Evolutionary conservation across 768 basidiomycete species (phyloP), one percentile per base, ranked within the genome.

Genomic region (Agaricus bisporus): DNA sequence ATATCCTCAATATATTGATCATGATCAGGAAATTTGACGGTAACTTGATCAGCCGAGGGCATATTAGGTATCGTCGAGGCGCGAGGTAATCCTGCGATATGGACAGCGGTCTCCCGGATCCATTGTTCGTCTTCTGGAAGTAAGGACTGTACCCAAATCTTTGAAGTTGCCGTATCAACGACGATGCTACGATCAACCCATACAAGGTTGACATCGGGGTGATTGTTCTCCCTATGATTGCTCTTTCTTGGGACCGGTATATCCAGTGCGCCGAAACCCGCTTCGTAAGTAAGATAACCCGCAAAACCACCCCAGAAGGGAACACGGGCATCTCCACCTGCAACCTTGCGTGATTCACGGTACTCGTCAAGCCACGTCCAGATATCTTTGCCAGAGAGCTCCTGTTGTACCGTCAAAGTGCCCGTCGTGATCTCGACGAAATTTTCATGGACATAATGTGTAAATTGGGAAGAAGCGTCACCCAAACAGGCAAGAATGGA

Each of bases 231-330:
- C 46, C 58, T 29, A 15, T 35, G 11, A 28, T 41, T 55, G 35
- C 53, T 64, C 15, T 58, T 41, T 52, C 64, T 60, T 36, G 66
- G 68, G 22, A 75, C 64, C 50, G 74, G 67, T 48, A 85, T 69
- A 18, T 71, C 64, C 22, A 90, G 66, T 5, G 80, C 73, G 41
- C 77, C 68, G 5, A 84, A 76, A 12, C 89, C 91, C 12, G 91
- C 72, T 65, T 91, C 91, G 62, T 92, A 93, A 59, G 86, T 86
- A 55, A 92, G 68, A 55, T 79, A 82, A 7, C 91, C 91, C 20
- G 91, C 67, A 11, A 92, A 71, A 18, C 91, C 91, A 35, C 89
- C 91, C 88, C 89, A 91, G 64, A 92, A 92, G 0, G 89, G 90
- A 39, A 82, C 65, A 9, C 81, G 74, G 9, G 72, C 59, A 37